A percentile compares a stretch with the other conserved stretches of the same genome.
These are phyloP conservation scores for Trapa bicornis DNA, from an alignment of 345 rosid genomes.

Conservation along the genomic window DNA sequence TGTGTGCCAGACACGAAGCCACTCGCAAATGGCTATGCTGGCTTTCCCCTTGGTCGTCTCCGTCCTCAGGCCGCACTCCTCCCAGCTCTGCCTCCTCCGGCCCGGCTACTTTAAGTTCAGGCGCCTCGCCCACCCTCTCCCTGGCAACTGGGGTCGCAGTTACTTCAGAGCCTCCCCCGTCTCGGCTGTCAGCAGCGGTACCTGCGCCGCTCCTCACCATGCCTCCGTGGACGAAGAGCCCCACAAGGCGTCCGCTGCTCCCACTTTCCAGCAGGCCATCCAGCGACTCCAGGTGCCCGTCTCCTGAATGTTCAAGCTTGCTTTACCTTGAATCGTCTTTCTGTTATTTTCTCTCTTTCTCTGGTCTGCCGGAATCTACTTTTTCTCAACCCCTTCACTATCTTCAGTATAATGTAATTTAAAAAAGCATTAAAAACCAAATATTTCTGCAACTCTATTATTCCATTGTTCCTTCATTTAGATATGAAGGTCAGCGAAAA, in stretches of 20 bases:
- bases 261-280: conserved; percentile 86
- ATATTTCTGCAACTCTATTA: not conserved
- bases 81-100: conserved; percentile 24
- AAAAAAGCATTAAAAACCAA: not conserved
- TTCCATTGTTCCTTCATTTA: not conserved
- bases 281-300: conserved; percentile 66
- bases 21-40: conserved; percentile 41
- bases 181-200: conserved; percentile 17
- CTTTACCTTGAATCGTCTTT: not conserved
- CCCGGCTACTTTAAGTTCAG: conserved; percentile 15
- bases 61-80: conserved; percentile 34
- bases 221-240: conserved; percentile 22
- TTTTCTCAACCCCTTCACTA: not conserved
- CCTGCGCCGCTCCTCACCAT: conserved; percentile 18
- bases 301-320: not conserved
- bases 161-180: conserved; percentile 23
- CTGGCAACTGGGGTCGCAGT: conserved; percentile 17
- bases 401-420: not conserved
- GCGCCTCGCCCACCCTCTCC: conserved; percentile 12
- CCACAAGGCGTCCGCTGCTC: conserved; percentile 23
- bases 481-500: not conserved
- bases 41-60: conserved; percentile 55
- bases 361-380: not conserved
- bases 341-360: not conserved
- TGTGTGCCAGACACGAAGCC: not conserved